phyloP scores from a whole-genome alignment of 2,329 filamentous ascomycete genomes.

The Taxawa tesnikishii region DNA sequence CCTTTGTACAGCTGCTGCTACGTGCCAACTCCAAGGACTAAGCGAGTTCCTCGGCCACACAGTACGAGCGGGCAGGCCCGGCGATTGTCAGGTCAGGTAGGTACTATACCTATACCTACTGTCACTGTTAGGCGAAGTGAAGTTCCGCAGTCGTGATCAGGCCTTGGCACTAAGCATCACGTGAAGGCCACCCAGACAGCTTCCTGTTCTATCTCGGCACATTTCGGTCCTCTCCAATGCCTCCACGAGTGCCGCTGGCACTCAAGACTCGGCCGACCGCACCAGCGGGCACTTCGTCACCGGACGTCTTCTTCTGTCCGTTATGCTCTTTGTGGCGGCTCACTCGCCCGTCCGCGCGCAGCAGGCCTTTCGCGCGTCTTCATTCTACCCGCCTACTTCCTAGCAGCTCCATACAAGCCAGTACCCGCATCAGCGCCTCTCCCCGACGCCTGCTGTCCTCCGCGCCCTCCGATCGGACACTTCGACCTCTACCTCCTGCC shows the following conservation, averaged over 20 bases:
- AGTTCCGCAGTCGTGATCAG: too few species aligned
- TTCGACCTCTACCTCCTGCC: slow-evolving; percentile 2
- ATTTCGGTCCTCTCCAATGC: too few species aligned
- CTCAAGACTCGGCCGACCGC: slow-evolving; percentile 18
- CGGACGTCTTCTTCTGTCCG: slow-evolving; percentile 16
- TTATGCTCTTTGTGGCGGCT: slow-evolving; percentile 17
- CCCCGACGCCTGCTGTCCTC: background rate
- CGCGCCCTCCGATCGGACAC: background rate
- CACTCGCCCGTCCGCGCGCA: background rate
- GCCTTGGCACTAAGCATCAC: too few species aligned
- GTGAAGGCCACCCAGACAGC: too few species aligned
- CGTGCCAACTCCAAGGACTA: too few species aligned
- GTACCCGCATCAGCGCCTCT: background rate
- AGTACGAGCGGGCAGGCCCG: too few species aligned
- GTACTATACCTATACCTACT: too few species aligned
- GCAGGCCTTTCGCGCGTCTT: slow-evolving; percentile 1
- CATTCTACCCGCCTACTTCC: background rate
- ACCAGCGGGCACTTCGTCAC: slow-evolving; percentile 13
- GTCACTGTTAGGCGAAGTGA: too few species aligned
- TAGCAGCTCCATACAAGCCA: background rate
- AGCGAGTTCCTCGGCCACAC: too few species aligned
- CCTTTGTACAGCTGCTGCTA: too few species aligned
- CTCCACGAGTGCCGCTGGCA: slow-evolving; percentile 27
- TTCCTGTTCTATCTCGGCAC: too few species aligned
- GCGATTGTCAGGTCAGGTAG: too few species aligned